Evolutionary conservation across 2,329 filamentous ascomycete species (phyloP).

Genomic region (Acrocalymma vagum): DNA sequence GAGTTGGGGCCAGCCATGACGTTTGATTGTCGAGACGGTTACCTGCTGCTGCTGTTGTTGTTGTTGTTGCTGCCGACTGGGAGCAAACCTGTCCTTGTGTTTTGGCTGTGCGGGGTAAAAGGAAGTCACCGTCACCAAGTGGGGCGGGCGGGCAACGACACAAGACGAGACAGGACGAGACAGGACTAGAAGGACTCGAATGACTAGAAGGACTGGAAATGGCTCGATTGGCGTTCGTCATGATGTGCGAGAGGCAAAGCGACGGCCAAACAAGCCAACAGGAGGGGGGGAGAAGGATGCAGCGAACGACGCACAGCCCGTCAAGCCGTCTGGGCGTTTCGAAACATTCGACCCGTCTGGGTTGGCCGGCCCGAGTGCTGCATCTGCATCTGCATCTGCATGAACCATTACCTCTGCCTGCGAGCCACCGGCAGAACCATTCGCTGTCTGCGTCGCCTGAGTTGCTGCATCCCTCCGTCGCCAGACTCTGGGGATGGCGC

Average conservation of each 20-base stretch:
- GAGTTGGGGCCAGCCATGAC: too few species aligned
- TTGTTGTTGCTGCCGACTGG: not conserved
- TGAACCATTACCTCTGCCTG: constrained; percentile 24
- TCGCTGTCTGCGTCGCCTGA: constrained; percentile 25
- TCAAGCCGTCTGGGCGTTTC: constrained; percentile 24
- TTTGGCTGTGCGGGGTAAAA: constrained; percentile 23
- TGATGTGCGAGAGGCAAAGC: constrained; percentile 4
- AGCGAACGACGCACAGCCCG: too few species aligned
- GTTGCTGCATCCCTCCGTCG: constrained; percentile 17
- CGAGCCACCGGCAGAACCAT: constrained; percentile 27
- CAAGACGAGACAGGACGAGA: too few species aligned
- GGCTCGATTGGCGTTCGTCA: constrained; percentile 23
- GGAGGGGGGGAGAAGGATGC: constrained; percentile 8
- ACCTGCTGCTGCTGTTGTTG: too few species aligned
- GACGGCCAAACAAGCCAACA: constrained; percentile 8
- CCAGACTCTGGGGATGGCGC: constrained; percentile 1
- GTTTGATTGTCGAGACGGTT: too few species aligned
- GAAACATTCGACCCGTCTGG: constrained; percentile 17
- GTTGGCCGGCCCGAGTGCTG: constrained; percentile 21
- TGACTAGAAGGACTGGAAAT: constrained; percentile 13
- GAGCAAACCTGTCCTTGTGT: not conserved
- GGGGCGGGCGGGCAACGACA: too few species aligned
- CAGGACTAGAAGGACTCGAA: too few species aligned
- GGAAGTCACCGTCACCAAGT: too few species aligned
- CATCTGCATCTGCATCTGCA: too few species aligned